Evolutionary conservation across 768 basidiomycete genomes (phyloP).

Genomic region (Vararia minispora): DNA sequence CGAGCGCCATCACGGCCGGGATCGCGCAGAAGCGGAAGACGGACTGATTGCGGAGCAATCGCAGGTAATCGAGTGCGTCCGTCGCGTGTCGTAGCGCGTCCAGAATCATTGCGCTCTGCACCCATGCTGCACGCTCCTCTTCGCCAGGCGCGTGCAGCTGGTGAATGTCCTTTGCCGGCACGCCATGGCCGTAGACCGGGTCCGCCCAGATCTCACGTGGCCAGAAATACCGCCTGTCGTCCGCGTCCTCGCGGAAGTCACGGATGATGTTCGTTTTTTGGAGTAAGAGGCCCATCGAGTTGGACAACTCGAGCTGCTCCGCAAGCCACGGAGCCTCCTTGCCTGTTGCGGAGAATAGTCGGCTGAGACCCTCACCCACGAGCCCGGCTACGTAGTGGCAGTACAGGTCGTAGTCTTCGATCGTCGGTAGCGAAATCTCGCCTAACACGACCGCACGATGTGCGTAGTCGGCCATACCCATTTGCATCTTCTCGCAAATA

Average conservation of each 20-base stretch:
- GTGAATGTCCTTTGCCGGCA: conserved; percentile 49
- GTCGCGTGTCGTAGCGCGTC: conserved; percentile 78
- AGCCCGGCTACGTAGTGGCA: conserved; percentile 98
- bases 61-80: conserved; percentile 85
- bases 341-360: conserved; percentile 75
- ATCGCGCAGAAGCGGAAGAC: conserved; percentile 96
- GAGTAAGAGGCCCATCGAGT: conserved; percentile 90
- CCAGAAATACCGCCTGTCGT: conserved; percentile 86
- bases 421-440: conserved; percentile 56
- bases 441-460: conserved; percentile 69
- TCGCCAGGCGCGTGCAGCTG: conserved; percentile 53
- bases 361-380: conserved; percentile 90
- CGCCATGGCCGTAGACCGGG: conserved; percentile 35
- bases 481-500: conserved; percentile 79
- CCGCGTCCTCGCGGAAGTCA: conserved; percentile 86
- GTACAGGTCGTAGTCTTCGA: conserved; percentile 90
- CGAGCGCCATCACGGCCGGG: conserved; percentile 91
- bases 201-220: conserved; percentile 82
- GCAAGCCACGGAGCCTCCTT: conserved; percentile 71
- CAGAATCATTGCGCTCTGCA: conserved; percentile 79
- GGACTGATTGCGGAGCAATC: conserved; percentile 77
- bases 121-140: conserved; percentile 62
- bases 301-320: conserved; percentile 76
- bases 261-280: conserved; percentile 99
- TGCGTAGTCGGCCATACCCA: conserved; percentile 93